Percentiles rank a stretch among this genome's conserved stretches.
Evolutionary conservation across 2,329 filamentous ascomycete species (phyloP).

Genomic region (Colletotrichum sp.): DNA sequence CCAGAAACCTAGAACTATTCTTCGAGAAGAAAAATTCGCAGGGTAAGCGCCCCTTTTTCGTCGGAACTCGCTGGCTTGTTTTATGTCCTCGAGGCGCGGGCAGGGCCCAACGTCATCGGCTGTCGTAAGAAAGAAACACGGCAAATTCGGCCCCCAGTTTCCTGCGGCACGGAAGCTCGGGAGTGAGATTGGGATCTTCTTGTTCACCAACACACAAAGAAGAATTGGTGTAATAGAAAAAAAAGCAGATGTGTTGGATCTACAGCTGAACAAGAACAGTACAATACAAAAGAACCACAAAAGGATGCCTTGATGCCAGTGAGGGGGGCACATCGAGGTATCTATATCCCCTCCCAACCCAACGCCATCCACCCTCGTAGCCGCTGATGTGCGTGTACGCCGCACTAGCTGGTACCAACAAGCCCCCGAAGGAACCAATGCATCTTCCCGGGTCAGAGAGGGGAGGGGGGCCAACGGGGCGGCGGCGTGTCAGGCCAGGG

Average conservation of each 20-base stretch:
- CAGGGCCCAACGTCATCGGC: conserved; percentile 15
- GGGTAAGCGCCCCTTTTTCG: background rate
- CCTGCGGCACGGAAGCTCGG: background rate
- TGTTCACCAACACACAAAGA: background rate
- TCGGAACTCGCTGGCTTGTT: background rate
- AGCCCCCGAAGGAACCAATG: background rate
- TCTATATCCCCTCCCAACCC: background rate
- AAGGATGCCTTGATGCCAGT: background rate
- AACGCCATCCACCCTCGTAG: background rate
- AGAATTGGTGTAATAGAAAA: background rate
- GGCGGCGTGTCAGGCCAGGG: background rate
- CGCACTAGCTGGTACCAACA: background rate
- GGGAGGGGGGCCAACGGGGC: background rate
- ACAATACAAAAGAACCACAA: background rate
- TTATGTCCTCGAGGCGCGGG: background rate
- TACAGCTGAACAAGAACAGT: background rate
- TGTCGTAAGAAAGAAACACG: background rate
- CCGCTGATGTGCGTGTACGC: background rate
- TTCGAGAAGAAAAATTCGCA: background rate
- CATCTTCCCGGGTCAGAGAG: background rate
- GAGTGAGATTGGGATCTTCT: background rate
- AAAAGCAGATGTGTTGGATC: background rate
- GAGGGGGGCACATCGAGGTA: background rate
- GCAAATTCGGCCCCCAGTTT: background rate
- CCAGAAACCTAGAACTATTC: background rate